Evolutionary conservation across 495 filamentous ascomycete genomes (phyloP), one percentile per base, ranked within the genome.

Genomic region (Aspergillus saccharolyticus): DNA sequence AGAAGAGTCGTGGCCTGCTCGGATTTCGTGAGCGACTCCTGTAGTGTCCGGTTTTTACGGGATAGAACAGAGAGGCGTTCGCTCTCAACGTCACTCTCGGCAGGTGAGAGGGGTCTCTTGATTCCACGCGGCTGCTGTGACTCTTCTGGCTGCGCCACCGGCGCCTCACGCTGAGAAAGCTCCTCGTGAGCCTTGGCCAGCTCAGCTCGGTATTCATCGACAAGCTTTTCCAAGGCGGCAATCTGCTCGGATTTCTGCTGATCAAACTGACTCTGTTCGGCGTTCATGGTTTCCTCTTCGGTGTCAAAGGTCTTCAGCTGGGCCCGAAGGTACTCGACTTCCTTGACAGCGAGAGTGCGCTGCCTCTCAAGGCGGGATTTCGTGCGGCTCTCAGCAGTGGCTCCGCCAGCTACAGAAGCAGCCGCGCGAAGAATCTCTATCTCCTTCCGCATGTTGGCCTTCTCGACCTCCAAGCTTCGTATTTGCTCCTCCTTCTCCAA

Each of bases 221-320:
- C 81, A 10, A 97, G 75, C 44, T 84, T 80, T 64, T 97, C 91
- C 1, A 99, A 81, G 59, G 95, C 83, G 46, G 84, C 79, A 55
- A 97, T 88, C 17, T 90, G 88, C 53, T 85, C 76, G 0, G 80
- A 70, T 65, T 91, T 96, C 53, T 86, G 81, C 55, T 86, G 82
- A 62, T 97, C 89, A 50, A 88, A 87, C 24, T 72, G 72, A 44
- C 78, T 83, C 16, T 89, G 88, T 7, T 75, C 72, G 2, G 85
- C 80, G 55, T 92, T 84, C 74, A 96, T 87, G 1, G 91, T 93
- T 44, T 80, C 79, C 67, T 97, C 92, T 71, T 97, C 95, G 21
- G 85, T 82, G 58, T 96, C 93, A 55, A 92, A 96, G 0, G 88
- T 87, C 68, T 96, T 95, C 20, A 97, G 75, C 64, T 99, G 94